Conservation (phyloP, 345 rosid species). For the Boechera stricta region DNA sequence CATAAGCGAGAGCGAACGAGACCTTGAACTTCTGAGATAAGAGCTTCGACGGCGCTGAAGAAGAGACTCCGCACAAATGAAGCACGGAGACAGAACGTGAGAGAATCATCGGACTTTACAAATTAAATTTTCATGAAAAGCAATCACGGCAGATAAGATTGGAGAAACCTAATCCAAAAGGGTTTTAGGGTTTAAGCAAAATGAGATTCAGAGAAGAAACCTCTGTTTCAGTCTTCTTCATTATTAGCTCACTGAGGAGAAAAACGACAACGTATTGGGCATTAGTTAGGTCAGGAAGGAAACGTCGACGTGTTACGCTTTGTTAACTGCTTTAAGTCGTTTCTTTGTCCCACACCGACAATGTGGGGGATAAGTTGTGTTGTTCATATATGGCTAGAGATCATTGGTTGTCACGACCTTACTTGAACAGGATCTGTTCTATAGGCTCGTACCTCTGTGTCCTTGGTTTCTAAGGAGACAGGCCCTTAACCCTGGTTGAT, state of each 20-base stretch:
- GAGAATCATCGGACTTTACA: conserved; percentile 46
- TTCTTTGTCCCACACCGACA: conserved; percentile 3
- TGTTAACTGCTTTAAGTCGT: neutral
- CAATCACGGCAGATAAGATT: conserved; percentile 35
- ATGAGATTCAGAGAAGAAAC: conserved; percentile 20
- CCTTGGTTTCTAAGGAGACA: conserved; percentile 26
- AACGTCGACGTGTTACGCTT: neutral
- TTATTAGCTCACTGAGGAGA: neutral
- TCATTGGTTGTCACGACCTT: neutral
- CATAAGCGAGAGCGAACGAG: conserved; percentile 44
- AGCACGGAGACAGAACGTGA: conserved; percentile 58
- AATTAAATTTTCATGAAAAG: neutral
- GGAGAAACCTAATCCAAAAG: conserved; percentile 29
- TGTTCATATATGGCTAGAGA: neutral
- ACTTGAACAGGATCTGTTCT: conserved; percentile 34
- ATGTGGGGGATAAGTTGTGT: too few species aligned
- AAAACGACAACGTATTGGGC: neutral
- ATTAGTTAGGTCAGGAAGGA: neutral
- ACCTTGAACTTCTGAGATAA: conserved; percentile 49
- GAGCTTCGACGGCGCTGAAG: conserved; percentile 49
- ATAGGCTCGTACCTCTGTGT: conserved; percentile 24
- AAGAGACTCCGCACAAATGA: conserved; percentile 47
- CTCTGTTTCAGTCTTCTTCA: conserved; percentile 13
- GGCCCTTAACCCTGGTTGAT: conserved; percentile 27
- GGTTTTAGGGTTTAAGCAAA: conserved; percentile 56